phyloP scores from a whole-genome alignment of 192 early-diverging fungal species.

The Pilaira anomala region DNA sequence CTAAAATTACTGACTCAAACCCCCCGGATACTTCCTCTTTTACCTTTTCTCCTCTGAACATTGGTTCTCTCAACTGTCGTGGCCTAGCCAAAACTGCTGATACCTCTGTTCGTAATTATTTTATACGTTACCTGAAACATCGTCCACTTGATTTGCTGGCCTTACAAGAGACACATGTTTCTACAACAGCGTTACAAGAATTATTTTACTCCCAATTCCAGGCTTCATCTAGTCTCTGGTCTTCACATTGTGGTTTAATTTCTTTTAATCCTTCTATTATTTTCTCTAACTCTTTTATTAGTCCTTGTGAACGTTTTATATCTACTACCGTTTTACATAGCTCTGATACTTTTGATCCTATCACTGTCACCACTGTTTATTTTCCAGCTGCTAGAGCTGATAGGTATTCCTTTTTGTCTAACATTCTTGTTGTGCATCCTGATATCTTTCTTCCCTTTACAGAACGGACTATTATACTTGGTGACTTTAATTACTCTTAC shows the following conservation, averaged over 20 bases:
- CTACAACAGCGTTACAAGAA: no score
- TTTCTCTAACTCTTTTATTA: background rate
- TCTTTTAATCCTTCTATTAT: background rate
- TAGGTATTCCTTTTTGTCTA: background rate
- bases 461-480: background rate
- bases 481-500: constrained; percentile 7
- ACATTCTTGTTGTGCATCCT: background rate
- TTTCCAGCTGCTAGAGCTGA: background rate
- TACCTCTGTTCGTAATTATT: background rate
- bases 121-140: background rate
- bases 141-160: background rate
- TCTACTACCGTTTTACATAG: background rate
- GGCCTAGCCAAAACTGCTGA: background rate
- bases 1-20: no score
- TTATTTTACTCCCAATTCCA: no score
- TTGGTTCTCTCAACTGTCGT: no score
- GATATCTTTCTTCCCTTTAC: background rate
- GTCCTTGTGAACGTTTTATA: constrained; percentile 1
- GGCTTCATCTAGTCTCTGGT: no score
- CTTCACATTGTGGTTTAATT: background rate
- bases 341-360: background rate
- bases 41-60: background rate
- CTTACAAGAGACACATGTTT: background rate
- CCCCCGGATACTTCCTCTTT: no score
- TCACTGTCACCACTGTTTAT: background rate